Base-by-base conservation (phyloP, 2,329 filamentous ascomycete species). In the Microcyclospora pomicola region DNA sequence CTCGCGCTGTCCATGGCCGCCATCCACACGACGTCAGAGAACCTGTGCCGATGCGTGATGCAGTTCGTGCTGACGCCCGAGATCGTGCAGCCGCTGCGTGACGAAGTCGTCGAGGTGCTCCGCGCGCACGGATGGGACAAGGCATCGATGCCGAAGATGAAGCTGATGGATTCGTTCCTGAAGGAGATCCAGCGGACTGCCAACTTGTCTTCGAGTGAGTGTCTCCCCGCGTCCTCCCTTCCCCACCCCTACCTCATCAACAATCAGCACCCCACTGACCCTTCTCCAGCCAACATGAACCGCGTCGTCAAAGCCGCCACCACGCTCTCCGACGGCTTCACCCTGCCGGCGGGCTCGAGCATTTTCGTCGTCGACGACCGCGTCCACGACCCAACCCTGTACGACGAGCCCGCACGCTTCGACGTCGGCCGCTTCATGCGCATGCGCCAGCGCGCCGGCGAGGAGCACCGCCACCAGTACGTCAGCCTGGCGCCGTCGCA, bases 81-180 rank as follows among this genome's bases (percentile, higher is more conserved):
- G 53, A 31, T 35, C 7, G 41, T 55, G 6, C 37, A 46, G 19
- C 46, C 45, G 5, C 36, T 58, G 15, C 43, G 55, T 5, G 36
- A 51, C 9, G 54, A 57, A 34, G 44, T 51, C 11, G 34, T 46
- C 15, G 27, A 35, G 11, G 52, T 51, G 33, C 34, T 56, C 5
- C 34, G 39, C 10, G 41, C 43, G 34, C 42, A 49, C 11, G 50
- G 52, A 9, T 55, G 49, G 51, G 48, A 39, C 14, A 55, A 52
- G 42, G 43, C 40, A 6, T 33, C 43, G 9, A 36, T 57, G 15
- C 46, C 47, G 29, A 49, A 55, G 35, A 41, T 56, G 27, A 47
- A 48, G 28, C 35, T 54, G 28, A 41, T 58, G 37, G 55, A 58
- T 41, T 54, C 52, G 40, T 46, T 53, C 32, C 43, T 58, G 35